Evolutionary conservation across 176 grass and related monocot species (phyloP).

Genomic region (Stipa capillata): DNA sequence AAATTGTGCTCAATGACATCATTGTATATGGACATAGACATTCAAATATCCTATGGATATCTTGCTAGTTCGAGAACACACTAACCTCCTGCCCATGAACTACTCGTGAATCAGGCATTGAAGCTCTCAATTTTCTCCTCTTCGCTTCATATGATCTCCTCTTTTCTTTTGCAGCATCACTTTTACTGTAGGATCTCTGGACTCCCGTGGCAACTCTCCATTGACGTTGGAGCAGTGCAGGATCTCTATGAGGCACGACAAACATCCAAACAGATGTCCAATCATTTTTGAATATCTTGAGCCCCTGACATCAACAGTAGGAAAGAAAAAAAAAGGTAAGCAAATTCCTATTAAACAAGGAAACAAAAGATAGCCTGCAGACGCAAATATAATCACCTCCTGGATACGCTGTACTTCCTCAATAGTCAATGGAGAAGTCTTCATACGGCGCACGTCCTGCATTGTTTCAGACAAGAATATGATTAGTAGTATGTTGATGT

Average conservation of each 20-base stretch:
- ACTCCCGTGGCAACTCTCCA: slow-evolving; percentile 77
- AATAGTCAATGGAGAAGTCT: slow-evolving; percentile 64
- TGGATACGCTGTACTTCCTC: slow-evolving; percentile 58
- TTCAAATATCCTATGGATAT: slow-evolving; percentile 8
- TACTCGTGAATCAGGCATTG: slow-evolving; percentile 26
- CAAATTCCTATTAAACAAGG: not conserved
- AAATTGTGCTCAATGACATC: not conserved
- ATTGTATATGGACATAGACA: not conserved
- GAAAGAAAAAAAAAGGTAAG: slow-evolving; percentile 14
- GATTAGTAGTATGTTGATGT: not conserved
- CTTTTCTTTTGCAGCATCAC: slow-evolving; percentile 52
- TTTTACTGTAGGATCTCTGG: slow-evolving; percentile 83
- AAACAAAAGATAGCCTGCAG: slow-evolving; percentile 6
- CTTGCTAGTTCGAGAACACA: not conserved
- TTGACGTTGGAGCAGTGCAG: slow-evolving; percentile 63
- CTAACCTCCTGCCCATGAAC: slow-evolving; percentile 52
- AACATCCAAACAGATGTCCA: slow-evolving; percentile 82
- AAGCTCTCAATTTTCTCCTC: slow-evolving; percentile 66
- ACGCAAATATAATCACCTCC: slow-evolving; percentile 41
- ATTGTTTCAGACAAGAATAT: slow-evolving; percentile 36
- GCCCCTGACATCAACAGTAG: slow-evolving; percentile 46
- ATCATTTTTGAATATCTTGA: slow-evolving; percentile 78
- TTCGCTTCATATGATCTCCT: slow-evolving; percentile 73
- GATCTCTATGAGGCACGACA: slow-evolving; percentile 76
- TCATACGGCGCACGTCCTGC: slow-evolving; percentile 67